These are phyloP conservation scores for Pyrus betulifolia DNA, from an alignment of 306 rosid genomes.

Conservation along the genomic window DNA sequence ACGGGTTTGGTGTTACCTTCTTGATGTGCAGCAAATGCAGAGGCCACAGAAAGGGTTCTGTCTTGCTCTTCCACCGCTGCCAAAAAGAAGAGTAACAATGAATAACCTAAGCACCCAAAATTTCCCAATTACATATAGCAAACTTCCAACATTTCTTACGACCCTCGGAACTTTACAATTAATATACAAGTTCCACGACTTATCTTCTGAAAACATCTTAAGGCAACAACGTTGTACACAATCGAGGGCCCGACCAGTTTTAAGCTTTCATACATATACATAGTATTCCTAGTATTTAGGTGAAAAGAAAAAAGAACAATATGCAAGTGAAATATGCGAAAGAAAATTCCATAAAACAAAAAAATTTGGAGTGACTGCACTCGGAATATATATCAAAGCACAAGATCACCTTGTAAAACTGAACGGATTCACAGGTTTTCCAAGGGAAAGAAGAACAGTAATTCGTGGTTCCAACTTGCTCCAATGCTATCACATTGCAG, in stretches of 20 bases:
- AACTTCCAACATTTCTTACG: neutral
- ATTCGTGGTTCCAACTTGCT: neutral
- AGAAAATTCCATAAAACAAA: neutral
- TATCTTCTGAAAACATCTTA: neutral
- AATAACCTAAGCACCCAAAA: neutral
- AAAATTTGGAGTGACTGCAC: neutral
- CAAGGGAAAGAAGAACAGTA: neutral
- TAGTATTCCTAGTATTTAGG: neutral
- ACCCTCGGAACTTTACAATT: neutral
- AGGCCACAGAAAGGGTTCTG: conserved; percentile 78
- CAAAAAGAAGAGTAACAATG: neutral
- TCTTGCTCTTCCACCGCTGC: conserved; percentile 66
- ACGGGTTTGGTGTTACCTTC: conserved; percentile 42
- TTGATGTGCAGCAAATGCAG: conserved; percentile 82
- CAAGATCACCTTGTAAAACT: neutral
- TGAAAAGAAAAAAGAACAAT: neutral
- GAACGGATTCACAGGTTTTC: neutral
- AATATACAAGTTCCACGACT: neutral
- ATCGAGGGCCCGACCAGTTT: neutral
- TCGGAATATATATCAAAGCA: neutral
- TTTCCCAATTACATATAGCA: neutral
- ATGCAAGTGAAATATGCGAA: neutral
- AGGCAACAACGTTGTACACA: too few relatives aligned
- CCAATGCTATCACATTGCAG: neutral
- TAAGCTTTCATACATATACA: neutral